phyloP scores from a whole-genome alignment of 345 rosid genomes.

The Eucalyptus cloeziana region DNA sequence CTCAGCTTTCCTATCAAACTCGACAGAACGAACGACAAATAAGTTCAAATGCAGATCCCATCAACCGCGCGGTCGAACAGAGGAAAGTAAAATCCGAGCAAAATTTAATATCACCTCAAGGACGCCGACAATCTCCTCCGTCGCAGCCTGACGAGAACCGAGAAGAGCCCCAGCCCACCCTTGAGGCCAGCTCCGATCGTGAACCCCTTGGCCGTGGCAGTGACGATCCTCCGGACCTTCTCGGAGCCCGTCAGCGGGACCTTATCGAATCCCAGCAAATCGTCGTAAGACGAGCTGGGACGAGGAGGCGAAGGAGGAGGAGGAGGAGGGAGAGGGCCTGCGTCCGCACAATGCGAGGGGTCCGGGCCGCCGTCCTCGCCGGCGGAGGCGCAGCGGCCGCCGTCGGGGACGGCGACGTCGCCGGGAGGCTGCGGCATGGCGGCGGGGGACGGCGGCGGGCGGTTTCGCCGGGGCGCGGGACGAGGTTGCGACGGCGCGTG shows the following conservation, averaged over 20 bases:
- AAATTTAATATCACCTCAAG: constrained; percentile 14
- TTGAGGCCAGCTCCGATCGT: constrained; percentile 90
- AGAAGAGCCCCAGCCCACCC: constrained; percentile 87
- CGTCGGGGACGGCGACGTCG: constrained; percentile 2
- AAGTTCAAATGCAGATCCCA: background rate
- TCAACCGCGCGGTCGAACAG: background rate
- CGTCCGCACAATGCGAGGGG: constrained; percentile 23
- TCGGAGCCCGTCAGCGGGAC: constrained; percentile 36
- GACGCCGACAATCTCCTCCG: constrained; percentile 39
- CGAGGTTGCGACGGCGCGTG: background rate
- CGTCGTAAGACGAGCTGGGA: background rate
- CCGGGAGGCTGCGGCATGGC: background rate
- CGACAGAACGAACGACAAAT: background rate
- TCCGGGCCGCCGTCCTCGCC: background rate
- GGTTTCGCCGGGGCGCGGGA: background rate
- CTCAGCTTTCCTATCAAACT: constrained; percentile 40
- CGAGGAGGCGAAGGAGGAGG: background rate
- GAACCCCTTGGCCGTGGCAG: constrained; percentile 73
- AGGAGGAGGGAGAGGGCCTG: constrained; percentile 15
- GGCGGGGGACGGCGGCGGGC: background rate
- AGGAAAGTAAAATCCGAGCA: background rate
- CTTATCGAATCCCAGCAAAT: constrained; percentile 4
- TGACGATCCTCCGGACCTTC: constrained; percentile 49
- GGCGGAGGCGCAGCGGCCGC: constrained; percentile 2
- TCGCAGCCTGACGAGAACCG: constrained; percentile 53